A percentile compares a stretch with the other conserved stretches of the same genome.
phyloP scores from a whole-genome alignment of 208 protist genomes.

The Leishmania guyanensis region DNA sequence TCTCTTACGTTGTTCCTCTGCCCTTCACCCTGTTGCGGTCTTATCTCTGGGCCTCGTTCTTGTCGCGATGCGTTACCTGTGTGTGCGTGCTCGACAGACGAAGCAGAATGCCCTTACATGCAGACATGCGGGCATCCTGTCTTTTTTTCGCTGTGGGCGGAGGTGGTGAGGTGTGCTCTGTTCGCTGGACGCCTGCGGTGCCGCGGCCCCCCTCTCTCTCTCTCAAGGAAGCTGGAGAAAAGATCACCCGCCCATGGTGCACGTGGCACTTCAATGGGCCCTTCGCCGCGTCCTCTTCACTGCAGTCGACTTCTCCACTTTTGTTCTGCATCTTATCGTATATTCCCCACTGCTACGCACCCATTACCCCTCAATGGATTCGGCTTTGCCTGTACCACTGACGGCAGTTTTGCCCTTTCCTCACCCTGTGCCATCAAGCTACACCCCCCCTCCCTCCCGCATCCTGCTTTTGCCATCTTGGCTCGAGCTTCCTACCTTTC shows the following conservation, averaged over 20 bases:
- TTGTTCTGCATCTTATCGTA: not conserved
- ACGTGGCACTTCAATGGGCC: not conserved
- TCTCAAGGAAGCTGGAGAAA: not conserved
- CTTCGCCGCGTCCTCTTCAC: not conserved
- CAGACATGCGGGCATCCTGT: not conserved
- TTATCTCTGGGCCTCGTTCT: not conserved
- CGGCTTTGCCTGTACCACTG: constrained; percentile 1
- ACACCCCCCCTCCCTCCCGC: constrained; percentile 1
- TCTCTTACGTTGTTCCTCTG: not conserved
- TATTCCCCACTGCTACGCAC: too few species aligned
- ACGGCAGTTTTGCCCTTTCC: constrained; percentile 9
- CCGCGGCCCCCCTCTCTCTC: not conserved
- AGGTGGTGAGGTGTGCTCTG: not conserved
- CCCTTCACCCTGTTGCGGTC: not conserved
- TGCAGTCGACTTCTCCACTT: not conserved
- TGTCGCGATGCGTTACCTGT: not conserved
- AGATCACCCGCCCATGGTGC: not conserved
- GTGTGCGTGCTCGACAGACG: not conserved
- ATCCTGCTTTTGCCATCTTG: not conserved
- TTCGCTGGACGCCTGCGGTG: not conserved
- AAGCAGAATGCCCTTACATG: not conserved
- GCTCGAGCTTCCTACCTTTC: not conserved
- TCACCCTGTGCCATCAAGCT: constrained; percentile 1
- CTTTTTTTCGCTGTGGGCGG: not conserved
- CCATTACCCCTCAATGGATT: not conserved